Percentiles rank a stretch among this genome's conserved stretches.
phyloP scores from a whole-genome alignment of 192 early-diverging fungal species.

The Backusella mclennaniae region DNA sequence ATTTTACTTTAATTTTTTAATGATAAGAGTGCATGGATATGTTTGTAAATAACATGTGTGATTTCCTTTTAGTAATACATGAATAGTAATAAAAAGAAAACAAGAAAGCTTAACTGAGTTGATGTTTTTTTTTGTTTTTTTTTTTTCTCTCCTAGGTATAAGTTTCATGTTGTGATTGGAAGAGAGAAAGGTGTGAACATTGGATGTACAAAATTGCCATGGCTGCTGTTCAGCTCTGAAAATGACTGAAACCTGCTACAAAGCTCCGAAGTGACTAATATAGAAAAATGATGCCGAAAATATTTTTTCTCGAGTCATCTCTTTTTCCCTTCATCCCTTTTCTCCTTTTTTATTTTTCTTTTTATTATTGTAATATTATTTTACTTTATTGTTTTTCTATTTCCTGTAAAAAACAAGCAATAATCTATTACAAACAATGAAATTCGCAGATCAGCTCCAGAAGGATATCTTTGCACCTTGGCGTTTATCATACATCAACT shows the following conservation, averaged over 20 bases:
- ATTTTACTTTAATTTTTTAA: background rate
- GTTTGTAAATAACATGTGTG: background rate
- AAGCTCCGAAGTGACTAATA: background rate
- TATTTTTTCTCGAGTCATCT: background rate
- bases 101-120: background rate
- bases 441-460: slow-evolving; percentile 81
- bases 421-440: slow-evolving; percentile 54
- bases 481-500: slow-evolving; percentile 81
- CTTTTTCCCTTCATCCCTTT: background rate
- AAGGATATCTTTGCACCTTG: slow-evolving; percentile 72
- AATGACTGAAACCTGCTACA: background rate
- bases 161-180: background rate
- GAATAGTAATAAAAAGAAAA: background rate
- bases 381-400: background rate
- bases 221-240: background rate
- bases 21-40: background rate
- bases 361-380: too few species aligned
- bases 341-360: background rate
- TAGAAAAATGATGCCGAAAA: background rate
- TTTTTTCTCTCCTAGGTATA: background rate
- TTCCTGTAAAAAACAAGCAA: background rate
- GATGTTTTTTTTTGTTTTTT: too few species aligned
- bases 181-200: background rate
- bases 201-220: background rate
- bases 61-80: background rate